A percentile compares a stretch with the other conserved stretches of the same genome.
These are phyloP conservation scores for Cylindrodendrum hubeiense DNA, from an alignment of 2,329 filamentous ascomycete species.

Conservation along the genomic window DNA sequence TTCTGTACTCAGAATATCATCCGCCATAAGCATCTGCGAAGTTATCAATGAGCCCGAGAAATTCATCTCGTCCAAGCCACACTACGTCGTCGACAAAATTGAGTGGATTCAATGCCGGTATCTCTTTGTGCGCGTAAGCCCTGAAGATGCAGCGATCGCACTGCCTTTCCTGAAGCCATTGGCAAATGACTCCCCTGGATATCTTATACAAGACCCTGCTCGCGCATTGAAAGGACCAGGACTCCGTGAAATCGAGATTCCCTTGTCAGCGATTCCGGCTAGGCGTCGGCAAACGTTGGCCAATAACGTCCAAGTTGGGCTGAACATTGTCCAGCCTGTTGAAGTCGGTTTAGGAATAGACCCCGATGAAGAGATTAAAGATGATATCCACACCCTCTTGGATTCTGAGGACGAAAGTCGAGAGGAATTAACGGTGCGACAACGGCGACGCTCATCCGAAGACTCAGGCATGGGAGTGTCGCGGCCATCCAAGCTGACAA, in stretches of 20 bases:
- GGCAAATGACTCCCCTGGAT: slow-evolving; percentile 21
- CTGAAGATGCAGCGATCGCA: slow-evolving; percentile 12
- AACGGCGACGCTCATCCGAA: slow-evolving; percentile 34
- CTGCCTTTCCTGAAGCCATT: slow-evolving; percentile 27
- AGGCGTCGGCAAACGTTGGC: slow-evolving; percentile 29
- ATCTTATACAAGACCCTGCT: slow-evolving; percentile 45
- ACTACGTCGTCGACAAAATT: slow-evolving; percentile 79
- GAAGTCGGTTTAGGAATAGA: slow-evolving; percentile 1
- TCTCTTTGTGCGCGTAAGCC: slow-evolving; percentile 68
- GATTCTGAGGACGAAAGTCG: slow-evolving; percentile 36
- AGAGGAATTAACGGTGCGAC: slow-evolving; percentile 23
- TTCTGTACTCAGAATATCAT: slow-evolving; percentile 70
- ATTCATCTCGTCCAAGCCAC: slow-evolving; percentile 68
- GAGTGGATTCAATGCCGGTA: slow-evolving; percentile 95
- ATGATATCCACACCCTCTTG: slow-evolving; percentile 38
- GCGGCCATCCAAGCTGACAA: slow-evolving; percentile 31
- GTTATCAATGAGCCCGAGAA: slow-evolving; percentile 79
- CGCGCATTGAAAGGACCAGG: slow-evolving; percentile 22
- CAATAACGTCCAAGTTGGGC: neutral
- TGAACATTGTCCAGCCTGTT: neutral
- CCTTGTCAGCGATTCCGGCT: slow-evolving; percentile 43
- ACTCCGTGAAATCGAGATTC: slow-evolving; percentile 35
- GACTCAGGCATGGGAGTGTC: slow-evolving; percentile 35
- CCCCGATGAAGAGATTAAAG: slow-evolving; percentile 5
- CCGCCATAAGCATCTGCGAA: slow-evolving; percentile 83